Base-by-base conservation (phyloP, 495 filamentous ascomycete species). In the Tuber borchii region DNA sequence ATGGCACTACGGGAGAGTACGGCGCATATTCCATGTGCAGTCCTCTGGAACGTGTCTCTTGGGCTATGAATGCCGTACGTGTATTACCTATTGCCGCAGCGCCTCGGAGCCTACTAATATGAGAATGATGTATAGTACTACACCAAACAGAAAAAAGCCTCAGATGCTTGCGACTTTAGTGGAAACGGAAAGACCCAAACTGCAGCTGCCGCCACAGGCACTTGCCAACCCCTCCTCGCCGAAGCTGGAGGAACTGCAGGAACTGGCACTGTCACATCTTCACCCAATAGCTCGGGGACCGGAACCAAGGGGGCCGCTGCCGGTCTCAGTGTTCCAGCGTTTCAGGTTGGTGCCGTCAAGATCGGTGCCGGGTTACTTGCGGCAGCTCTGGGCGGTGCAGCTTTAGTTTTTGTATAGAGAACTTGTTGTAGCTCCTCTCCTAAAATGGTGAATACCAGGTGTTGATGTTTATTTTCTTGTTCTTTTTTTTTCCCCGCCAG, bases 1-100 rank as follows among this genome's bases (percentile, higher is more conserved):
- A 97, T 83, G 87, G 86, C 20, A 89, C 88, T 71, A 89, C 87
- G 34, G 95, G 93, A 71, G 86, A 86, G 37, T 99, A 96, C 83
- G 95, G 95, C 71, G 90, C 93, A 9, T 98, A 94, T 86, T 89
- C 90, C 84, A 96, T 97, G 92, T 99, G 95, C 87, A 88, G 87
- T 79, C 76, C 89, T 78, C 89, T 87, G 77, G 87, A 97, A 84
- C 88, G 95, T 85, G 89, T 98, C 39, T 90, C 89, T 72, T 97
- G 90, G 83, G 91, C 90, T 45, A 87, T 97, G 77, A 91, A 97
- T 86, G 84, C 87, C 16, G 80, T 81, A 81, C 68, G 79, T 61
- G n/a, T 61, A 72, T 45, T 26, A 9, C 1, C 26, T 42, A 26
- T 37, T 44, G 20, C 20, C 5, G 12, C 31, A 42, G 9, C 9